Conservation (phyloP, 1,139 yeast genomes). For the Geotrichum europaeum region DNA sequence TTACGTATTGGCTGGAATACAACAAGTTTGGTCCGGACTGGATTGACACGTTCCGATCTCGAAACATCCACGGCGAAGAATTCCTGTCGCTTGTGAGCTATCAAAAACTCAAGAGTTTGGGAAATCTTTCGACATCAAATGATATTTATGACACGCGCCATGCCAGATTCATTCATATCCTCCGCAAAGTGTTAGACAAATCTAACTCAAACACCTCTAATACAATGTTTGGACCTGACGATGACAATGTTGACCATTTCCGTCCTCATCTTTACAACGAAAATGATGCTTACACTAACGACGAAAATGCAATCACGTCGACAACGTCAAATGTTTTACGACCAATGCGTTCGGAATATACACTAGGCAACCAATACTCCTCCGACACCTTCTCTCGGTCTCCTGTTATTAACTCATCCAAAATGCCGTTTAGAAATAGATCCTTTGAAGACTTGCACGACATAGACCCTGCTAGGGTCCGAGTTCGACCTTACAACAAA, state of each 20-base stretch:
- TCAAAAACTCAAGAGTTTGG: constrained; percentile 44
- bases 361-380: constrained; percentile 6
- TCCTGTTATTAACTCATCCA: constrained; percentile 3
- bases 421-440: constrained; percentile 11
- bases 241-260: background rate
- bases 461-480: constrained; percentile 4
- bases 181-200: constrained; percentile 45
- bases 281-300: background rate
- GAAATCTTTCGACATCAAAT: constrained; percentile 37
- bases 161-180: constrained; percentile 49
- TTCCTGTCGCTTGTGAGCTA: constrained; percentile 67
- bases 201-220: constrained; percentile 20
- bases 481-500: constrained; percentile 6
- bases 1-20: constrained; percentile 57
- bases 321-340: background rate
- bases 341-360: constrained; percentile 10
- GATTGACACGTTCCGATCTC: constrained; percentile 55
- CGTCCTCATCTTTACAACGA: background rate
- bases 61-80: constrained; percentile 55
- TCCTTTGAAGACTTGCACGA: constrained; percentile 14
- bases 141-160: constrained; percentile 45
- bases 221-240: background rate
- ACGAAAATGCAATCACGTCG: background rate
- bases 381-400: constrained; percentile 4
- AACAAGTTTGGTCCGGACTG: constrained; percentile 69